These are phyloP conservation scores for Penicillium rolfsii DNA, from an alignment of 2,329 filamentous ascomycete species.

Conservation along the genomic window DNA sequence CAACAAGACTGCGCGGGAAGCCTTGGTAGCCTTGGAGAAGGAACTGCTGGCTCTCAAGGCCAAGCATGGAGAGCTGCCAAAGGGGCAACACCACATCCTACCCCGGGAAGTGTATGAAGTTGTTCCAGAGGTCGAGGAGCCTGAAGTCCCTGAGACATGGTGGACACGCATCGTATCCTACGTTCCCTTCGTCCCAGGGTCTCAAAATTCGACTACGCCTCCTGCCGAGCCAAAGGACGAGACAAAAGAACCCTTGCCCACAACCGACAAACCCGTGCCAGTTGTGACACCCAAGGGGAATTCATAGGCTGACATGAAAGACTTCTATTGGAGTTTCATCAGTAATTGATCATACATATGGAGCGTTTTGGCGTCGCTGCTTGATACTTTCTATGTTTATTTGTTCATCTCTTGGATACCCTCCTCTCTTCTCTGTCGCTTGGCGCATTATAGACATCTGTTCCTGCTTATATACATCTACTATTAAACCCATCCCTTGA, in stretches of 20 bases:
- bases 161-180: slow-evolving; percentile 40
- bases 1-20: slow-evolving; percentile 45
- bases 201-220: slow-evolving; percentile 15
- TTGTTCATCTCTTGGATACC: slow-evolving; percentile 4
- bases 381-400: neutral
- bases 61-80: slow-evolving; percentile 39
- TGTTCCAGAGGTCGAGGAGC: slow-evolving; percentile 22
- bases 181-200: slow-evolving; percentile 32
- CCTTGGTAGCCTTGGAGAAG: slow-evolving; percentile 51
- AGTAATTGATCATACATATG: neutral
- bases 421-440: neutral
- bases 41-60: slow-evolving; percentile 49
- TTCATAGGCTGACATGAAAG: neutral
- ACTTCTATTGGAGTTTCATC: neutral
- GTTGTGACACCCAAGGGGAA: neutral
- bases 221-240: neutral
- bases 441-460: neutral
- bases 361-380: neutral
- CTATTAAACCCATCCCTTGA: neutral
- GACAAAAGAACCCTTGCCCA: neutral
- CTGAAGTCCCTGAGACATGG: slow-evolving; percentile 33
- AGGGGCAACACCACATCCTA: slow-evolving; percentile 39
- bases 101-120: slow-evolving; percentile 47
- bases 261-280: neutral
- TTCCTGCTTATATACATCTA: neutral